phyloP scores from a whole-genome alignment of 169 alveolate genomes.

The Cryptosporidium sp. region DNA sequence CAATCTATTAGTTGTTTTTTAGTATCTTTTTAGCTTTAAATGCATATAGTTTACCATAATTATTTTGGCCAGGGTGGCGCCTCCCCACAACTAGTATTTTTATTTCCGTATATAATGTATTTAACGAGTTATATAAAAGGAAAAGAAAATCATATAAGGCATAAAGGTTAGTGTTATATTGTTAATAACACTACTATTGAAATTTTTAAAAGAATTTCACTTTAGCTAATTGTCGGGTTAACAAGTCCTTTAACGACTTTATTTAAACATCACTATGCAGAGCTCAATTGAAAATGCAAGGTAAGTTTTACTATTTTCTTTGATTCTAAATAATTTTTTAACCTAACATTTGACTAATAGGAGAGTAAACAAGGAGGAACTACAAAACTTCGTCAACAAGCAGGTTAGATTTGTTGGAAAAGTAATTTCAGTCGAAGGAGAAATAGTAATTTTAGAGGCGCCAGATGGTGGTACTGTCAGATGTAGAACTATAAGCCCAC shows the following conservation, averaged over 20 bases:
- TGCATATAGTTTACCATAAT: background rate
- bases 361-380: slow-evolving; percentile 51
- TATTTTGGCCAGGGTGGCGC: background rate
- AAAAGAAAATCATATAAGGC: background rate
- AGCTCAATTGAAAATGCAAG: slow-evolving; percentile 70
- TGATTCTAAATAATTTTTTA: background rate
- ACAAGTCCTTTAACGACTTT: background rate
- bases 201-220: background rate
- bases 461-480: slow-evolving; percentile 75
- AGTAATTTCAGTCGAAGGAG: slow-evolving; percentile 66
- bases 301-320: slow-evolving; percentile 16
- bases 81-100: slow-evolving; percentile 5
- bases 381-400: slow-evolving; percentile 51
- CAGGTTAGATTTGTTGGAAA: slow-evolving; percentile 75
- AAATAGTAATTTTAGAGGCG: slow-evolving; percentile 46
- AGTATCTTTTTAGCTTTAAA: background rate
- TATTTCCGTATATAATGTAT: background rate
- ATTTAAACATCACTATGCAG: slow-evolving; percentile 23
- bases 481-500: slow-evolving; percentile 63
- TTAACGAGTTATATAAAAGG: background rate
- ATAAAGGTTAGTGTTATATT: background rate
- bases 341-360: background rate
- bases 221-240: background rate
- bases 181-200: background rate
- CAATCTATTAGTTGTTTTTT: background rate